Percentiles rank a stretch among this genome's conserved stretches.
Conservation (phyloP, 441 rosid genomes). For the Adansonia rubrostipa region DNA sequence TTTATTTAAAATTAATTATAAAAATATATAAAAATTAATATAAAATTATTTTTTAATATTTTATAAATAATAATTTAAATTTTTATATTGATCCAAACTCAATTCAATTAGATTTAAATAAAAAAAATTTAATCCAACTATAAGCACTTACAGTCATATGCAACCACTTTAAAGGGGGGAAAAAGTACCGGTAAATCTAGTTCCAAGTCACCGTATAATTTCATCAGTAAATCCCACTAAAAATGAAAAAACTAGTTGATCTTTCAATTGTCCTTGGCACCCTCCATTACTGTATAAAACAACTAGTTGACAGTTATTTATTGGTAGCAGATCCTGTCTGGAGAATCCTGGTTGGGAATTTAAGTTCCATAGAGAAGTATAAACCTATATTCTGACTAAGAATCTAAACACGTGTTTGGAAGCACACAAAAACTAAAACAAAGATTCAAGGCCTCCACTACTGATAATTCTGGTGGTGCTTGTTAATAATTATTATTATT, state of each 20-base stretch:
- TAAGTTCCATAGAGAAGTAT: background rate
- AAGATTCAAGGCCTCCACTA: background rate
- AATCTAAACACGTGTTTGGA: slow-evolving; percentile 37
- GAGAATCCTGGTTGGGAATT: background rate
- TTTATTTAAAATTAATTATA: too few relatives aligned
- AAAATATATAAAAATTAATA: too few relatives aligned
- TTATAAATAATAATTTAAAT: too few relatives aligned
- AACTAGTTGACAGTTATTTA: slow-evolving; percentile 27
- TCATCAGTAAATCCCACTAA: slow-evolving; percentile 35
- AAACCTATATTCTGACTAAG: slow-evolving; percentile 26
- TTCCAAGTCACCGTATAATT: background rate
- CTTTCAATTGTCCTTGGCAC: background rate
- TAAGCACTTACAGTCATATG: slow-evolving; percentile 17
- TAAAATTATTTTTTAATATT: too few relatives aligned
- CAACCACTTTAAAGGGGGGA: slow-evolving; percentile 10
- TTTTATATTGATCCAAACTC: too few relatives aligned
- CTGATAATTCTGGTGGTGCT: background rate
- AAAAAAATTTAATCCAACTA: too few relatives aligned
- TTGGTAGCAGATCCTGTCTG: background rate
- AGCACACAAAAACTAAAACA: background rate
- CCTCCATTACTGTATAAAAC: slow-evolving; percentile 14
- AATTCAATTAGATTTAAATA: too few relatives aligned
- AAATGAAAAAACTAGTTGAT: background rate
- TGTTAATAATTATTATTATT: background rate
- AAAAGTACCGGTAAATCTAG: slow-evolving; percentile 17